Evolutionary conservation across 352 stramenopile species (phyloP).

Genomic region (Phytophthora kernoviae): DNA sequence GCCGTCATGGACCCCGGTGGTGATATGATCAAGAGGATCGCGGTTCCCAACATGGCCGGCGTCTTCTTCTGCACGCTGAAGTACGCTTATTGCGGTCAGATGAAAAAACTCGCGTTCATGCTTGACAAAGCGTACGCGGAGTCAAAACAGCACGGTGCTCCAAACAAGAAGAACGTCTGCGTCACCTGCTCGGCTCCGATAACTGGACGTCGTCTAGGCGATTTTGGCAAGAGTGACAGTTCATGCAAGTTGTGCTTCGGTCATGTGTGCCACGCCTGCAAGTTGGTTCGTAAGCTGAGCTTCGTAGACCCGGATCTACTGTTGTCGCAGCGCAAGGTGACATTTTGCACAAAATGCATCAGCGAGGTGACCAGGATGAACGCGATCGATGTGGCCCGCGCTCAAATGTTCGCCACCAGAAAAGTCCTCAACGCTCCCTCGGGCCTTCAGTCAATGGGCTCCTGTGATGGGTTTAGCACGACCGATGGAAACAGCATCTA

Average conservation of each 20-base stretch:
- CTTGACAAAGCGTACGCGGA: not conserved
- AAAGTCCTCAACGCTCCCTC: conserved; percentile 2
- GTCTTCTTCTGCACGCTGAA: conserved; percentile 5
- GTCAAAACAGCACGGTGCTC: conserved; percentile 2
- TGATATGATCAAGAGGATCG: conserved; percentile 17
- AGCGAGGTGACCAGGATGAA: conserved; percentile 10
- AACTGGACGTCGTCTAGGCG: not conserved
- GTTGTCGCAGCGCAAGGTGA: conserved; percentile 16
- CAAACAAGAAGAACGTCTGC: conserved; percentile 1
- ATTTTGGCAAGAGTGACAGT: not conserved
- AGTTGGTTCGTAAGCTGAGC: conserved; percentile 21
- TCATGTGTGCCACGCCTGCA: conserved; percentile 23
- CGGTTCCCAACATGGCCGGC: conserved; percentile 1
- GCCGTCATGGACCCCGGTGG: conserved; percentile 19
- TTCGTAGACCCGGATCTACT: conserved; percentile 15
- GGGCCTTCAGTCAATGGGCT: not conserved
- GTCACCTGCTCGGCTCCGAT: conserved; percentile 13
- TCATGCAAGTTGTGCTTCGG: conserved; percentile 27
- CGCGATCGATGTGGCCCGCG: conserved; percentile 17
- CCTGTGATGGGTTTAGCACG: conserved; percentile 6
- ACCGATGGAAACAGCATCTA: not conserved
- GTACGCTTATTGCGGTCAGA: conserved; percentile 6
- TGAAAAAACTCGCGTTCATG: conserved; percentile 24
- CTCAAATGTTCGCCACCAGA: conserved; percentile 23
- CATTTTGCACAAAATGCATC: conserved; percentile 30